These are phyloP conservation scores for Edaphochlamys debaryana DNA, from an alignment of 139 green algal genomes.

Conservation along the genomic window DNA sequence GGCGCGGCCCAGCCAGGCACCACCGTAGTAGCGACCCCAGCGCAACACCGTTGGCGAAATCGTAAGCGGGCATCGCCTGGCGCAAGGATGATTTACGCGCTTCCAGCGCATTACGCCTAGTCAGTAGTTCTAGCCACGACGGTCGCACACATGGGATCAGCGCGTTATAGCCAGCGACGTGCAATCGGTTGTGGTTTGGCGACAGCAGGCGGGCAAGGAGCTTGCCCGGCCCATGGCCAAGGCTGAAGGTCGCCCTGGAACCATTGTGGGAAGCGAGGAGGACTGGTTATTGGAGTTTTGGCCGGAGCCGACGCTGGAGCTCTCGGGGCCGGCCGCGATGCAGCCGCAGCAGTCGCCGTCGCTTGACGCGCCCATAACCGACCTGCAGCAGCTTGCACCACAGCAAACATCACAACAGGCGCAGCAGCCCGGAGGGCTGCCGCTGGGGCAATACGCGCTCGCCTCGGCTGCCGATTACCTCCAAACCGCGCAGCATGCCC, in stretches of 20 bases:
- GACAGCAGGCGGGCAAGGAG: too few species aligned
- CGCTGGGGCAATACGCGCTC: neutral
- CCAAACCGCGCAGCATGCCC: neutral
- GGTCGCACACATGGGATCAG: too few species aligned
- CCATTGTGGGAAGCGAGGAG: neutral
- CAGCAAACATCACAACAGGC: neutral
- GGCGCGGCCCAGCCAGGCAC: too few species aligned
- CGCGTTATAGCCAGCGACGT: too few species aligned
- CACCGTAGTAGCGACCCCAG: too few species aligned
- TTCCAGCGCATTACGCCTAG: too few species aligned
- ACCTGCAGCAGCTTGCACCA: constrained; percentile 1
- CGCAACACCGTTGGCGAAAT: too few species aligned
- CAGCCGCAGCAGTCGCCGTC: neutral
- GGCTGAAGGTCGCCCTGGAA: neutral
- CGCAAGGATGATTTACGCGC: too few species aligned
- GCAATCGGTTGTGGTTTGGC: too few species aligned
- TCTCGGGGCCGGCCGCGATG: neutral
- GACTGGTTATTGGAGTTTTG: constrained; percentile 42
- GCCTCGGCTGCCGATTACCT: neutral
- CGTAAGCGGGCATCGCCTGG: too few species aligned
- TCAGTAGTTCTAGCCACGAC: too few species aligned
- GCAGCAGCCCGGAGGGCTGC: too few species aligned
- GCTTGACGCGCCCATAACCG: neutral
- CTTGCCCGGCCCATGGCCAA: constrained; percentile 37
- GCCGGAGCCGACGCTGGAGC: constrained; percentile 14